phyloP scores from a whole-genome alignment of 371 early-diverging fungal genomes.

The Choanephora cucurbitarum region DNA sequence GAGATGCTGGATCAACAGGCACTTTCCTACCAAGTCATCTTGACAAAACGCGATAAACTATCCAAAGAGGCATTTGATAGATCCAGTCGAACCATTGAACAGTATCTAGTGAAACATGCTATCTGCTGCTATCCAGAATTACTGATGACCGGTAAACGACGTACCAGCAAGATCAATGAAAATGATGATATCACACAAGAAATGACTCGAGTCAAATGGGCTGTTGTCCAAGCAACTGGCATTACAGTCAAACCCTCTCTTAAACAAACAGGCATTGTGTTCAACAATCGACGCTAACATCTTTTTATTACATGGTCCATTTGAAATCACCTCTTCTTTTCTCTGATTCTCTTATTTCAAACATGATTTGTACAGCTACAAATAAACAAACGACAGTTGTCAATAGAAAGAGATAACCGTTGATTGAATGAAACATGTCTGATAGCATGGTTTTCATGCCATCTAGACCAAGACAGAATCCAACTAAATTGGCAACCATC shows the following conservation, averaged over 20 bases:
- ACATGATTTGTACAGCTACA: slow-evolving; percentile 79
- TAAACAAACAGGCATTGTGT: background rate
- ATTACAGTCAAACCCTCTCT: slow-evolving; percentile 5
- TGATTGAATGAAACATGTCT: slow-evolving; percentile 41
- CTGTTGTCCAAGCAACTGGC: slow-evolving; percentile 32
- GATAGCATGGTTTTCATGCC: slow-evolving; percentile 72
- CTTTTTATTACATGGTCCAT: slow-evolving; percentile 39
- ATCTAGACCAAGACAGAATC: slow-evolving; percentile 88
- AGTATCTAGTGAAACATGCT: slow-evolving; percentile 46
- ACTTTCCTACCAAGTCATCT: slow-evolving; percentile 61
- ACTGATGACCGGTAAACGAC: slow-evolving; percentile 39
- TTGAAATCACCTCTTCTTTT: slow-evolving; percentile 55
- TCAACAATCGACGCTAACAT: background rate
- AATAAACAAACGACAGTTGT: slow-evolving; percentile 60
- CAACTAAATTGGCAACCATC: slow-evolving; percentile 95
- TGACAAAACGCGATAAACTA: slow-evolving; percentile 70
- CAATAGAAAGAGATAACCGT: slow-evolving; percentile 54
- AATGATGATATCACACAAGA: slow-evolving; percentile 26
- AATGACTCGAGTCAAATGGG: slow-evolving; percentile 30
- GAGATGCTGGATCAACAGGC: slow-evolving; percentile 58
- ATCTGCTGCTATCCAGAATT: slow-evolving; percentile 61
- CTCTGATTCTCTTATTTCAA: slow-evolving; percentile 82
- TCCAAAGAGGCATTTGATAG: slow-evolving; percentile 38
- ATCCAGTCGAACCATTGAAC: slow-evolving; percentile 47
- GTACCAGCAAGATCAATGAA: slow-evolving; percentile 26